Percentiles rank a stretch among this genome's conserved stretches.
Conservation (phyloP, 2,329 filamentous ascomycete genomes). For the Akanthomyces dipterigenus region DNA sequence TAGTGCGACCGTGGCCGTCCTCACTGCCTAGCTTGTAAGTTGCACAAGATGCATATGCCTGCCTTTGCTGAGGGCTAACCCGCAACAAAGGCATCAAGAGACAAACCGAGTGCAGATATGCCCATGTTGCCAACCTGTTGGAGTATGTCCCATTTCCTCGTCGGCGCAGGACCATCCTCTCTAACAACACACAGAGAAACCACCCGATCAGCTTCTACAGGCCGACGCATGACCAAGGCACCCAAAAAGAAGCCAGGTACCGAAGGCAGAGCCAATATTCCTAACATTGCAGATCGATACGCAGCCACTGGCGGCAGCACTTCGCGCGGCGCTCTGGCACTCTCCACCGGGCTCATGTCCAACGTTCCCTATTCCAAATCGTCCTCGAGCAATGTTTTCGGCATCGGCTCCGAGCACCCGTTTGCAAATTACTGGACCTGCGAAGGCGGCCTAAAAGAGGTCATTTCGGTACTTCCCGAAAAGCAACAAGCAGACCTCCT, state of each 20-base stretch:
- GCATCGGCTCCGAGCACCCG: constrained; percentile 71
- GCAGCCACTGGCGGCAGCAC: constrained; percentile 35
- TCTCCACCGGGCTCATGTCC: constrained; percentile 58
- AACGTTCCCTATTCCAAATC: constrained; percentile 66
- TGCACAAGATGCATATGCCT: constrained; percentile 27
- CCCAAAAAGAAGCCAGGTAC: constrained; percentile 45
- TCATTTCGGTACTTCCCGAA: constrained; percentile 67
- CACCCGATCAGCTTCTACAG: constrained; percentile 44
- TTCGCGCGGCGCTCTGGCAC: constrained; percentile 45
- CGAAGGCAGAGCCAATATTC: constrained; percentile 34
- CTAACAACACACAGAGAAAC: constrained; percentile 43
- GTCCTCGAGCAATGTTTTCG: constrained; percentile 70
- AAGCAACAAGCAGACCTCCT: constrained; percentile 71
- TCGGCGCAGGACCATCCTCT: not conserved
- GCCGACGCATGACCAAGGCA: constrained; percentile 50
- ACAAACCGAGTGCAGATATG: constrained; percentile 69
- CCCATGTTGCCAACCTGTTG: constrained; percentile 67
- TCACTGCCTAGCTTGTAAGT: constrained; percentile 58
- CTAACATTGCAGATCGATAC: constrained; percentile 51
- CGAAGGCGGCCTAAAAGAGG: constrained; percentile 66
- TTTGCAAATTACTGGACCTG: constrained; percentile 85
- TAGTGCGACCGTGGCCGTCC: constrained; percentile 72
- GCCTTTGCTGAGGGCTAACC: constrained; percentile 14
- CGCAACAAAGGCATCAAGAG: constrained; percentile 59
- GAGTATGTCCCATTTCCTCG: constrained; percentile 46